phyloP scores from a whole-genome alignment of 73 alveolate genomes.

The Symbiodinium pilosum region DNA sequence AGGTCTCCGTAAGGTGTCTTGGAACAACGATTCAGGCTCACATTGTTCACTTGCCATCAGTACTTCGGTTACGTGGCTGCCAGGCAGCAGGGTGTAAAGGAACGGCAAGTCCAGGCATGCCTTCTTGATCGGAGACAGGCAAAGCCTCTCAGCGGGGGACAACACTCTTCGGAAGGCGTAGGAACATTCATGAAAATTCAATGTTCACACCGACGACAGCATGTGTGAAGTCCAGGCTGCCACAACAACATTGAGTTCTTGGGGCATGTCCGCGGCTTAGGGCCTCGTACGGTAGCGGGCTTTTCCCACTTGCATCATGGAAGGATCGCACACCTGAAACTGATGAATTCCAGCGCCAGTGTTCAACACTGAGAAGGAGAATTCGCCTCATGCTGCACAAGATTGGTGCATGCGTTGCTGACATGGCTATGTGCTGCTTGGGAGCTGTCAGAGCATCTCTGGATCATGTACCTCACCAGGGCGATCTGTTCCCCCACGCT shows the following conservation, averaged over 20 bases:
- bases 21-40: too few species aligned
- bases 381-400: background rate
- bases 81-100: constrained; percentile 52
- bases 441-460: constrained; percentile 4
- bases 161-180: too few species aligned
- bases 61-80: too few species aligned
- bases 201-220: too few species aligned
- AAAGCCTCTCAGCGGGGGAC: constrained; percentile 25
- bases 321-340: constrained; percentile 60
- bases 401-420: too few species aligned
- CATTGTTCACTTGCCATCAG: too few species aligned
- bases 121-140: constrained; percentile 33
- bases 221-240: too few species aligned
- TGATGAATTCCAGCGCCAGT: constrained; percentile 66
- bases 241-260: too few species aligned
- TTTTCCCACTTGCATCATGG: constrained; percentile 18
- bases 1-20: too few species aligned
- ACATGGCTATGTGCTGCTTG: background rate
- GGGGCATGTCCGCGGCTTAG: too few species aligned
- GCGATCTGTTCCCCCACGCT: too few species aligned
- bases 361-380: constrained; percentile 21
- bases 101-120: constrained; percentile 35
- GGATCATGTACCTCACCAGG: constrained; percentile 46
- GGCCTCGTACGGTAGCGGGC: constrained; percentile 69
- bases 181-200: background rate